These are phyloP conservation scores for Chlorophyllum brunneum DNA, from an alignment of 768 basidiomycete species.

Conservation along the genomic window DNA sequence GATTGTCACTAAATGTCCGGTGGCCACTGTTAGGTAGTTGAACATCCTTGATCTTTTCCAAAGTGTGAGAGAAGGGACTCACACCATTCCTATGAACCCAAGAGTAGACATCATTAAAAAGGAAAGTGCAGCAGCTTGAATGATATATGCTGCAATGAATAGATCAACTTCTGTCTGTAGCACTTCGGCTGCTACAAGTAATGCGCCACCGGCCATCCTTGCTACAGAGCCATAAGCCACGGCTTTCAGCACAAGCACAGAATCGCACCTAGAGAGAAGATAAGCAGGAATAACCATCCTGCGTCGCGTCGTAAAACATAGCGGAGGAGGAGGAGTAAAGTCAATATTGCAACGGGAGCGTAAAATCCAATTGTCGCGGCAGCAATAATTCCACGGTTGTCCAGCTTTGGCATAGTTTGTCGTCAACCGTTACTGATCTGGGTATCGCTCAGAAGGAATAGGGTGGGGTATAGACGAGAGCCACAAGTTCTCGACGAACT, in stretches of 20 bases:
- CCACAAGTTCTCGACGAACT: neutral
- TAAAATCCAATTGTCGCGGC: constrained; percentile 60
- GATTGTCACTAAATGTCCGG: constrained; percentile 47
- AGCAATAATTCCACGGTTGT: constrained; percentile 48
- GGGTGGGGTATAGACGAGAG: constrained; percentile 16
- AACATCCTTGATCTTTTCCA: neutral
- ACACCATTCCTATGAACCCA: constrained; percentile 51
- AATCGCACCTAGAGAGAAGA: constrained; percentile 54
- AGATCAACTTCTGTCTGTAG: constrained; percentile 35
- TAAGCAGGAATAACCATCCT: constrained; percentile 65
- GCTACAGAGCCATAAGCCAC: constrained; percentile 28
- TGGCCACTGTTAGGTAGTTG: constrained; percentile 34
- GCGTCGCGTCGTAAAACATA: constrained; percentile 57
- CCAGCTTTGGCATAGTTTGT: constrained; percentile 36
- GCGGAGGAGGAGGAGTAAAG: constrained; percentile 40
- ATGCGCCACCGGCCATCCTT: constrained; percentile 52
- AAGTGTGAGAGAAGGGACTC: constrained; percentile 20
- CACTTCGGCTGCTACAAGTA: constrained; percentile 53
- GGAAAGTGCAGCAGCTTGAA: constrained; percentile 40
- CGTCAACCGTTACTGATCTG: constrained; percentile 14
- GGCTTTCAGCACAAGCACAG: neutral
- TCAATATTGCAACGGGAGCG: constrained; percentile 46
- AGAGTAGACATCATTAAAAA: constrained; percentile 38
- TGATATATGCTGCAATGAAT: constrained; percentile 49
- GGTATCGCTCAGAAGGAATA: neutral